These are phyloP conservation scores for Pseudopediastrum boryanum DNA, from an alignment of 139 green algal species.

Conservation along the genomic window DNA sequence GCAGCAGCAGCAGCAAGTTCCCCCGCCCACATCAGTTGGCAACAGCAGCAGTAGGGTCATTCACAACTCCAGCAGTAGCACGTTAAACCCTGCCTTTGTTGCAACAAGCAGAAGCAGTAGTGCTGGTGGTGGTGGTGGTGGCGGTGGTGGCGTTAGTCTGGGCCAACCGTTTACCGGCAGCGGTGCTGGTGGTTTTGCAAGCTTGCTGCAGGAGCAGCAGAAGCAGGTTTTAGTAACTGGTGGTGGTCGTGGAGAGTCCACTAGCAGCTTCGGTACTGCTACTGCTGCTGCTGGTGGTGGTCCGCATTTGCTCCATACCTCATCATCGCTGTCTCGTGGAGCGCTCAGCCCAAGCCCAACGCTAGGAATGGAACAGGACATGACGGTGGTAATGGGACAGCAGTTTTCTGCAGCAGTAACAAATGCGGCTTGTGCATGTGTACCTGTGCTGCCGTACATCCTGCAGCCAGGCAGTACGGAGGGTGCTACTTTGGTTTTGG, in stretches of 20 bases:
- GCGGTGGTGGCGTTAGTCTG: background rate
- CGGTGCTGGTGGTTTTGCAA: background rate
- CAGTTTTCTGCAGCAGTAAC: too few species aligned
- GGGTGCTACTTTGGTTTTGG: background rate
- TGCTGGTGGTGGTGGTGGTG: slow-evolving; percentile 9
- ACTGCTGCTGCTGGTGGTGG: too few species aligned
- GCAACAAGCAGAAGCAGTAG: background rate
- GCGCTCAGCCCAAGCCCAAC: too few species aligned
- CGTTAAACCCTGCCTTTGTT: background rate
- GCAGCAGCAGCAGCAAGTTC: slow-evolving; percentile 11
- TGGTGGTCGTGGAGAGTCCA: too few species aligned
- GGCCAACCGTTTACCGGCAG: background rate
- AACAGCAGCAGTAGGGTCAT: background rate
- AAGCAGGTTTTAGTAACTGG: background rate
- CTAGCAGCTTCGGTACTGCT: too few species aligned
- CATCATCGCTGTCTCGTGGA: too few species aligned
- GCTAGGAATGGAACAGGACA: too few species aligned
- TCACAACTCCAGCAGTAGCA: background rate
- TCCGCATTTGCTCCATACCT: too few species aligned
- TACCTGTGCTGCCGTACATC: too few species aligned
- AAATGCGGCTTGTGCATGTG: too few species aligned
- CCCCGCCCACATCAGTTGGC: background rate
- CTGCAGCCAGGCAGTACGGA: background rate
- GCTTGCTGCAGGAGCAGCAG: background rate
- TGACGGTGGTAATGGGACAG: too few species aligned